A percentile compares a stretch with the other conserved stretches of the same genome.
These are phyloP conservation scores for Onygenales sp. DNA, from an alignment of 2,329 filamentous ascomycete genomes.

Conservation along the genomic window DNA sequence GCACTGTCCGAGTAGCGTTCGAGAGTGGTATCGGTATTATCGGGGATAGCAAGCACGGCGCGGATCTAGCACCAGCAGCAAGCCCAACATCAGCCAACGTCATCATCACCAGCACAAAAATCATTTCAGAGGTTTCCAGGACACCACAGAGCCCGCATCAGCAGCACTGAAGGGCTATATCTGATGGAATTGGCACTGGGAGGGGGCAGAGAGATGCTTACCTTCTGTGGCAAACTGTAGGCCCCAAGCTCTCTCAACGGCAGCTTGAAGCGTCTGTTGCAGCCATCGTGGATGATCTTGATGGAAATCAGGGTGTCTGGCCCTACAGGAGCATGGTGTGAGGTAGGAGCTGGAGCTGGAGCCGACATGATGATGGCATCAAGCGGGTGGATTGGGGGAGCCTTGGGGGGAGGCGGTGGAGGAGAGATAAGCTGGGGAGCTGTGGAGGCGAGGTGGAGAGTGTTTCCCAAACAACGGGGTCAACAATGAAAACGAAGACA, in stretches of 20 bases:
- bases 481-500: slow-evolving; percentile 11
- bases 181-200: slow-evolving; percentile 3
- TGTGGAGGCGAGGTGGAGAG: slow-evolving; percentile 3
- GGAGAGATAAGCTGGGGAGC: slow-evolving; percentile 9
- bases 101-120: no score
- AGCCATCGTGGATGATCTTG: slow-evolving; percentile 72
- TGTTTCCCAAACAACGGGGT: slow-evolving; percentile 7
- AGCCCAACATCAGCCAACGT: slow-evolving; percentile 2
- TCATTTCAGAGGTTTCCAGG: not conserved
- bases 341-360: slow-evolving; percentile 24
- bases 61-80: slow-evolving; percentile 50
- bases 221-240: slow-evolving; percentile 68
- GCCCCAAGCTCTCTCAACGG: slow-evolving; percentile 75
- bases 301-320: slow-evolving; percentile 71
- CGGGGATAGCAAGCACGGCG: slow-evolving; percentile 54
- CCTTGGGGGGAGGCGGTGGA: slow-evolving; percentile 5
- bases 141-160: slow-evolving; percentile 1
- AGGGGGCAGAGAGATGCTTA: slow-evolving; percentile 42
- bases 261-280: slow-evolving; percentile 76
- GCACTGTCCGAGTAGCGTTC: slow-evolving; percentile 96
- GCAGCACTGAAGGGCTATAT: slow-evolving; percentile 11
- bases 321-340: slow-evolving; percentile 38
- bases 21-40: slow-evolving; percentile 56
- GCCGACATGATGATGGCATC: slow-evolving; percentile 26
- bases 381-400: not conserved